Conservation (phyloP, 2,329 filamentous ascomycete genomes). For the Huntiella decipiens region DNA sequence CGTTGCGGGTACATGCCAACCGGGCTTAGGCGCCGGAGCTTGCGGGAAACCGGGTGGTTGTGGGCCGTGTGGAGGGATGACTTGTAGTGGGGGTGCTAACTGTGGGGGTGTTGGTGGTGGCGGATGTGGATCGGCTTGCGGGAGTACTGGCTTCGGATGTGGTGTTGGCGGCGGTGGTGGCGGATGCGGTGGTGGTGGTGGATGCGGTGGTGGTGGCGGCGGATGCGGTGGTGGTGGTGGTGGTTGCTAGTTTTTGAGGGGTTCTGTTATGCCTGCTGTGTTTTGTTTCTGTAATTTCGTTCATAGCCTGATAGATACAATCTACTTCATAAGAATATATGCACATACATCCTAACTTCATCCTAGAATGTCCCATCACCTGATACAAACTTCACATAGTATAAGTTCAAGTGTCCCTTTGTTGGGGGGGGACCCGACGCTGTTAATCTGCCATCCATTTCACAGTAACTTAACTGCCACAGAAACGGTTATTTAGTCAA, state of each 20-base stretch:
- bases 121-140: neutral
- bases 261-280: neutral
- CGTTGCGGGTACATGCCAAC: conserved; percentile 29
- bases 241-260: neutral
- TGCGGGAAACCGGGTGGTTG: conserved; percentile 24
- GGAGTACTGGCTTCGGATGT: neutral
- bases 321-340: neutral
- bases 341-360: no score
- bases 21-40: conserved; percentile 24
- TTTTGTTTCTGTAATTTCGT: neutral
- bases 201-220: conserved; percentile 2
- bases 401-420: no score
- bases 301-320: neutral
- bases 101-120: conserved; percentile 11
- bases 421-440: no score
- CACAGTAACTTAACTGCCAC: no score
- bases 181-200: neutral
- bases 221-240: conserved; percentile 3
- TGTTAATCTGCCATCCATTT: no score
- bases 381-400: no score
- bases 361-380: no score
- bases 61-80: conserved; percentile 13
- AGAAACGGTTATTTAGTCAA: no score
- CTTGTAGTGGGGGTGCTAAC: conserved; percentile 13
- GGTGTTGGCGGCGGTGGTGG: neutral